Evolutionary conservation across 2,329 filamentous ascomycete species (phyloP).

Genomic region (Colletotrichum limetticola): DNA sequence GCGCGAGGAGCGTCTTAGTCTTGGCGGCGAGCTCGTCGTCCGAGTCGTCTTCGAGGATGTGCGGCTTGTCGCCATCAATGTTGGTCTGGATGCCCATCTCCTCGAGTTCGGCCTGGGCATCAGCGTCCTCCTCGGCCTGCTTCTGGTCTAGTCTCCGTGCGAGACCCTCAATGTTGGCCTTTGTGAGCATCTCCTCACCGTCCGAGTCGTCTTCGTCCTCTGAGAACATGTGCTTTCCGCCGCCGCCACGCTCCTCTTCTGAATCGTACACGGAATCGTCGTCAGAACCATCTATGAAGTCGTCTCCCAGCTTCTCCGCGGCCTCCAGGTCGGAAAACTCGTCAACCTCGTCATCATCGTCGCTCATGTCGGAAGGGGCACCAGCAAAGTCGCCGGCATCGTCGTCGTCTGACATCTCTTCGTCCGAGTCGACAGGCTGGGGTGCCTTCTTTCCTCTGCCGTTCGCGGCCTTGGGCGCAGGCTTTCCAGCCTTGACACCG

Average conservation of each 20-base stretch:
- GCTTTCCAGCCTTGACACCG: slow-evolving; percentile 38
- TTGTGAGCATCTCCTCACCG: slow-evolving; percentile 89
- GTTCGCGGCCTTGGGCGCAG: slow-evolving; percentile 39
- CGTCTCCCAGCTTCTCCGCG: slow-evolving; percentile 59
- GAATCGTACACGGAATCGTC: slow-evolving; percentile 75
- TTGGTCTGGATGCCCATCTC: slow-evolving; percentile 92
- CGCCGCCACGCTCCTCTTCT: slow-evolving; percentile 67
- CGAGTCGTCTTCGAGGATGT: slow-evolving; percentile 72
- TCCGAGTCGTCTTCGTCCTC: slow-evolving; percentile 93
- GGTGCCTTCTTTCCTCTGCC: slow-evolving; percentile 41
- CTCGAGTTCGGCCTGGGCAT: slow-evolving; percentile 86
- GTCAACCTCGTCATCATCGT: slow-evolving; percentile 53
- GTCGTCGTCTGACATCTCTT: slow-evolving; percentile 38
- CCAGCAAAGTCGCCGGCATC: slow-evolving; percentile 50
- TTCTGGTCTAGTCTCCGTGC: slow-evolving; percentile 86
- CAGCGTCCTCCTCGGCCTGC: slow-evolving; percentile 80
- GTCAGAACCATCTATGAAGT: slow-evolving; percentile 69
- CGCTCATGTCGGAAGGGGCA: slow-evolving; percentile 52
- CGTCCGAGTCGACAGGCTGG: slow-evolving; percentile 37
- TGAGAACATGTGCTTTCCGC: slow-evolving; percentile 82
- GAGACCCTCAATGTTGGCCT: slow-evolving; percentile 94
- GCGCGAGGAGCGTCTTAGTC: slow-evolving; percentile 75
- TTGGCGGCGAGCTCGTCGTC: slow-evolving; percentile 70
- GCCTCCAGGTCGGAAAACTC: slow-evolving; percentile 56
- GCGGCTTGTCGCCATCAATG: slow-evolving; percentile 80